phyloP scores from a whole-genome alignment of 345 rosid genomes.

The Lepidium didymum region DNA sequence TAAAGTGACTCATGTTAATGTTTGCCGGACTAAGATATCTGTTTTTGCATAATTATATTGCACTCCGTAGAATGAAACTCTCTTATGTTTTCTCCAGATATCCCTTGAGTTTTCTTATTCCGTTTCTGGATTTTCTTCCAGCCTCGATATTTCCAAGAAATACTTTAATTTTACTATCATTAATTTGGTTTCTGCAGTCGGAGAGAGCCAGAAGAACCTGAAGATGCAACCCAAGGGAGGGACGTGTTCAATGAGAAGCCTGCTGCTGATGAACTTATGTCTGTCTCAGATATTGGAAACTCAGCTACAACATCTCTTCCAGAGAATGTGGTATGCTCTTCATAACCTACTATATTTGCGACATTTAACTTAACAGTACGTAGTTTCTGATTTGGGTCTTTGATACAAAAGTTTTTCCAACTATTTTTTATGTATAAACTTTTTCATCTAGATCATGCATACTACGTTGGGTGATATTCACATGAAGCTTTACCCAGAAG shows the following conservation, averaged over 20 bases:
- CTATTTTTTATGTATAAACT: background rate
- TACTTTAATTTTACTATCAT: background rate
- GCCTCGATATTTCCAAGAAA: background rate
- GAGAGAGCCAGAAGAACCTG: conserved; percentile 98
- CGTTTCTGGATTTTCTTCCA: background rate
- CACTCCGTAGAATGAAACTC: background rate
- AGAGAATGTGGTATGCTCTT: conserved; percentile 72
- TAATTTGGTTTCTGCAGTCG: conserved; percentile 38
- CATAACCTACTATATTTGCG: background rate
- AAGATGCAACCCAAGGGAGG: conserved; percentile 92
- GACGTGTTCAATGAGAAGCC: conserved; percentile 97
- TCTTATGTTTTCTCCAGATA: background rate
- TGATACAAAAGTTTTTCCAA: background rate
- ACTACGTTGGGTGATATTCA: conserved; percentile 96
- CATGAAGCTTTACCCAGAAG: conserved; percentile 91
- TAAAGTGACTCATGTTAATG: background rate
- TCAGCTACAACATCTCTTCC: conserved; percentile 87
- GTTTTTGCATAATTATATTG: background rate
- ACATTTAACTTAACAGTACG: background rate
- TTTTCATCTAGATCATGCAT: conserved; percentile 53
- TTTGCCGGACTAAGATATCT: background rate
- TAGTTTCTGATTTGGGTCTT: background rate
- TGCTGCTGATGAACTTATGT: conserved; percentile 91
- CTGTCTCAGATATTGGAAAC: conserved; percentile 92
- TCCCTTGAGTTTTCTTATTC: background rate